Conservation (phyloP, 176 grass and related monocot genomes). For the Paspalum vaginatum region DNA sequence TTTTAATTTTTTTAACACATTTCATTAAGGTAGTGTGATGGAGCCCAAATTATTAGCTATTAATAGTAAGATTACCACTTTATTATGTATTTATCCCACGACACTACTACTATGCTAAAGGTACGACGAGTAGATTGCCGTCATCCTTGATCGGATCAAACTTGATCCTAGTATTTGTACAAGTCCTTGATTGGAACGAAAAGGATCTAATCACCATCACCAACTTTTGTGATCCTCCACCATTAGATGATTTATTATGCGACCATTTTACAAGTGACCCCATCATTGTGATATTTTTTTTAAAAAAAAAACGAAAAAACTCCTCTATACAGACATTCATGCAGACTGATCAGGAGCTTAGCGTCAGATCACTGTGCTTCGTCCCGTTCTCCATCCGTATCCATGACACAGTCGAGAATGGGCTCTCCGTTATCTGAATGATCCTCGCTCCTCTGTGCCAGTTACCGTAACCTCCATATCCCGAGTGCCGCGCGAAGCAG, state of each 20-base stretch:
- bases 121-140: no score
- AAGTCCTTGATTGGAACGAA: no score
- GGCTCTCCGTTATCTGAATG: conserved; percentile 49
- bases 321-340: background rate
- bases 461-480: conserved; percentile 72
- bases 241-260: background rate
- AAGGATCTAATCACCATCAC: no score
- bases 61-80: no score
- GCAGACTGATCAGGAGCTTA: conserved; percentile 33
- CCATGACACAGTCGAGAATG: conserved; percentile 59
- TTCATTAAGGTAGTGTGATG: no score
- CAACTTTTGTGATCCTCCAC: background rate
- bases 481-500: conserved; percentile 82
- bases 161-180: no score
- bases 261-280: background rate
- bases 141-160: no score
- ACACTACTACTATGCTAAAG: no score
- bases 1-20: no score
- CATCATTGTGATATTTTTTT: background rate
- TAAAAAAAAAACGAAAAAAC: background rate
- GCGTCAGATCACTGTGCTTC: conserved; percentile 57
- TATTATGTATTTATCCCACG: no score
- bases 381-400: conserved; percentile 83
- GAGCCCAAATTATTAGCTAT: no score
- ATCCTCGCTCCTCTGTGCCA: conserved; percentile 84